Conservation (phyloP, 192 early-diverging fungal genomes). For the Linnemannia elongata region DNA sequence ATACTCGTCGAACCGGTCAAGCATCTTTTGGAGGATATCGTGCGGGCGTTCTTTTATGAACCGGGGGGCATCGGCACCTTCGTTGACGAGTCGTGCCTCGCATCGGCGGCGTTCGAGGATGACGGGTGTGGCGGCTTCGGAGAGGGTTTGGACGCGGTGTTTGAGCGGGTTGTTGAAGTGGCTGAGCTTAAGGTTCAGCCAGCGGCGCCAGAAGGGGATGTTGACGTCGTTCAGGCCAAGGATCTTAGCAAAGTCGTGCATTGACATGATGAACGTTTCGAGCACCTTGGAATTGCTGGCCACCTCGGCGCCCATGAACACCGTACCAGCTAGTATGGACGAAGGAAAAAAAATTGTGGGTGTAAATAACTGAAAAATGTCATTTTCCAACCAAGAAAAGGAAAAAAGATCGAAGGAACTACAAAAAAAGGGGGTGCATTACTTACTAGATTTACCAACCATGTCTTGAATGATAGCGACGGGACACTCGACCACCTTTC, state of each 20-base stretch:
- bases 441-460: neutral
- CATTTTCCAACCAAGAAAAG: neutral
- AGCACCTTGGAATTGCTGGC: slow-evolving; percentile 27
- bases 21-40: slow-evolving; percentile 55
- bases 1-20: slow-evolving; percentile 58
- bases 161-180: slow-evolving; percentile 26
- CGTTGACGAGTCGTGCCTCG: slow-evolving; percentile 2
- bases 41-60: slow-evolving; percentile 17
- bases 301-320: slow-evolving; percentile 39
- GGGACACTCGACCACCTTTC: neutral
- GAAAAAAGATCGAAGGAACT: too few species aligned
- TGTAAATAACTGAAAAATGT: neutral
- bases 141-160: slow-evolving; percentile 12
- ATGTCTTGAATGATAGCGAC: neutral
- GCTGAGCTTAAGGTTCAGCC: slow-evolving; percentile 13
- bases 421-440: neutral
- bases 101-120: slow-evolving; percentile 34
- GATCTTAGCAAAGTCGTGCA: slow-evolving; percentile 29
- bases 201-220: slow-evolving; percentile 17
- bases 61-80: neutral
- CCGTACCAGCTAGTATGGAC: slow-evolving; percentile 19
- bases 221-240: neutral
- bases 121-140: slow-evolving; percentile 28
- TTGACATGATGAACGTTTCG: slow-evolving; percentile 35
- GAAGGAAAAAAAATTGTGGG: neutral